Evolutionary conservation across 2,329 filamentous ascomycete genomes (phyloP).

Genomic region (Rutstroemia sp.): DNA sequence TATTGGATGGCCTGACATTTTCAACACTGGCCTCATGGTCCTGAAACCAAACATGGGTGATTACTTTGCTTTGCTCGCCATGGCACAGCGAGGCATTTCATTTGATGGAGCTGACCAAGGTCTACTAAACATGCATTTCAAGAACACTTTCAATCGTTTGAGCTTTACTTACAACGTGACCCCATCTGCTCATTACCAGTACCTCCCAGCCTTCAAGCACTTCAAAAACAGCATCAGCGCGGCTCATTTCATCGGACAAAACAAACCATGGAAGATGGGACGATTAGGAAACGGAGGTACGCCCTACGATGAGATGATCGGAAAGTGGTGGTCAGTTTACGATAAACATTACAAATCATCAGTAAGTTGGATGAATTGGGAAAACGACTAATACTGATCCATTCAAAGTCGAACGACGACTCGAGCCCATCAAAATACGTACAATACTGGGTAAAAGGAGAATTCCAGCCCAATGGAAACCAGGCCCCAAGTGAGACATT

Average conservation of each 20-base stretch:
- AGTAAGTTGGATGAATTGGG: conserved; percentile 31
- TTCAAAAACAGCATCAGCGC: conserved; percentile 84
- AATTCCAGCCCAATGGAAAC: conserved; percentile 22
- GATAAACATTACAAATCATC: conserved; percentile 69
- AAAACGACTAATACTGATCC: conserved; percentile 7
- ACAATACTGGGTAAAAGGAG: conserved; percentile 29
- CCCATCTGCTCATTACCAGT: conserved; percentile 94
- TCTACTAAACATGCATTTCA: conserved; percentile 89
- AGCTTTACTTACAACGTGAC: conserved; percentile 98
- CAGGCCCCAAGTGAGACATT: conserved; percentile 22
- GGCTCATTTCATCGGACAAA: conserved; percentile 87
- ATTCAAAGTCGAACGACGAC: conserved; percentile 19
- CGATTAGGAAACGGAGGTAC: conserved; percentile 47
- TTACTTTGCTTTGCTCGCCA: conserved; percentile 74
- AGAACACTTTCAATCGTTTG: conserved; percentile 73
- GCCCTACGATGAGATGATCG: conserved; percentile 76
- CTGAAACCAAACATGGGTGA: conserved; percentile 79
- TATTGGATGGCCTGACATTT: conserved; percentile 95
- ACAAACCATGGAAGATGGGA: conserved; percentile 80
- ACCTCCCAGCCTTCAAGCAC: conserved; percentile 88
- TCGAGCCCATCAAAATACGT: conserved; percentile 22
- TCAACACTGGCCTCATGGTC: conserved; percentile 98
- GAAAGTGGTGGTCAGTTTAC: conserved; percentile 90
- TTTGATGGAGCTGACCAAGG: conserved; percentile 98
- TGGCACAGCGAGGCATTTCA: conserved; percentile 81